Conservation (phyloP, 129 eudicot species). For the Calendula officinalis region DNA sequence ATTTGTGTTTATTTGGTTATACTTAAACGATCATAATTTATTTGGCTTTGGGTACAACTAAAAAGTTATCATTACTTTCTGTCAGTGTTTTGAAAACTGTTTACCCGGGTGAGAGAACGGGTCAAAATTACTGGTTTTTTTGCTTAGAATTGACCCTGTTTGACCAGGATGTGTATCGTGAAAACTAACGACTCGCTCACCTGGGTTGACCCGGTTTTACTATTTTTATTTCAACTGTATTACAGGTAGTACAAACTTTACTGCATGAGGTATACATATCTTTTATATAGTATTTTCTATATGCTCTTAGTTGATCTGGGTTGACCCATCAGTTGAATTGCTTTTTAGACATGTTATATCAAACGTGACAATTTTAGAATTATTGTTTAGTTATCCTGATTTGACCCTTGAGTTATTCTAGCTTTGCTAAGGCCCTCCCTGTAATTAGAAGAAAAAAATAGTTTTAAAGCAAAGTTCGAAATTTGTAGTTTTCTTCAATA, state of each 20-base stretch:
- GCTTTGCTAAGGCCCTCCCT: neutral
- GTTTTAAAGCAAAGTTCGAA: neutral
- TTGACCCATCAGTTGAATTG: neutral
- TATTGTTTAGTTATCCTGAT: neutral
- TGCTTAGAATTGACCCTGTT: no score
- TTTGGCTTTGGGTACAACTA: neutral
- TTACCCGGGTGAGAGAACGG: no score
- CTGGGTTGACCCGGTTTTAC: no score
- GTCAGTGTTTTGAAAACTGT: neutral
- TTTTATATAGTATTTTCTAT: no score
- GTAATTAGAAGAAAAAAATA: neutral
- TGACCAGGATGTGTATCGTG: no score
- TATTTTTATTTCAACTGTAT: no score
- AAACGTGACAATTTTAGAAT: neutral
- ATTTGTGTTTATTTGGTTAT: constrained; percentile 7
- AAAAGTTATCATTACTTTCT: neutral
- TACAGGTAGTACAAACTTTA: no score
- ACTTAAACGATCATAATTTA: neutral
- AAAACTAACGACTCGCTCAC: no score
- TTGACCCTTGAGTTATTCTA: neutral
- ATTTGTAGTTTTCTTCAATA: neutral
- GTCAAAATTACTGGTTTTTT: no score
- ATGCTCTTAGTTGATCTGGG: no score
- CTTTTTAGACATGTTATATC: neutral
- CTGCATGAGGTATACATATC: no score